phyloP scores from a whole-genome alignment of 768 basidiomycete species.

The Phaeotremella fagi region DNA sequence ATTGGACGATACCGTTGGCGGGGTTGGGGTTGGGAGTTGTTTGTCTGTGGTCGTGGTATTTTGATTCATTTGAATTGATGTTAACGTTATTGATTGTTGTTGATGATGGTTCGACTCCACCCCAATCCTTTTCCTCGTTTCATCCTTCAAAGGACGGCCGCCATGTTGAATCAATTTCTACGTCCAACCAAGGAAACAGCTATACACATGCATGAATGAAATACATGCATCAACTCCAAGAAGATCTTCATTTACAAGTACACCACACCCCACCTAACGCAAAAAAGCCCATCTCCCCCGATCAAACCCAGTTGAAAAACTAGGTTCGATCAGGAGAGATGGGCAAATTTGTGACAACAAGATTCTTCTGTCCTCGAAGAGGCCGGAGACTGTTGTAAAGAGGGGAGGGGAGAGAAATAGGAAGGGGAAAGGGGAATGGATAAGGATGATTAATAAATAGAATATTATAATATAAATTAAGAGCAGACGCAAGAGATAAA shows the following conservation, averaged over 20 bases:
- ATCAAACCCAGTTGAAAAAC: slow-evolving; percentile 1
- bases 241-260: no score
- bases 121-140: no score
- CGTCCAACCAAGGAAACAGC: no score
- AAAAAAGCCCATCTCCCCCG: slow-evolving; percentile 32
- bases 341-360: slow-evolving; percentile 18
- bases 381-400: slow-evolving; percentile 22
- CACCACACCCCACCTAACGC: slow-evolving; percentile 16
- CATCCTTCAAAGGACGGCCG: neutral
- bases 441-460: no score
- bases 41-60: no score
- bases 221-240: no score
- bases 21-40: neutral
- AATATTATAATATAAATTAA: no score
- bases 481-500: no score
- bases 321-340: slow-evolving; percentile 16
- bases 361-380: slow-evolving; percentile 22
- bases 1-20: neutral
- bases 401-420: neutral
- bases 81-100: no score
- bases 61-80: no score
- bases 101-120: no score
- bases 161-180: neutral
- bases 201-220: neutral
- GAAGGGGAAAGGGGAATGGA: no score